These are phyloP conservation scores for Mucuna pruriens DNA, from an alignment of 306 rosid species.

Conservation along the genomic window DNA sequence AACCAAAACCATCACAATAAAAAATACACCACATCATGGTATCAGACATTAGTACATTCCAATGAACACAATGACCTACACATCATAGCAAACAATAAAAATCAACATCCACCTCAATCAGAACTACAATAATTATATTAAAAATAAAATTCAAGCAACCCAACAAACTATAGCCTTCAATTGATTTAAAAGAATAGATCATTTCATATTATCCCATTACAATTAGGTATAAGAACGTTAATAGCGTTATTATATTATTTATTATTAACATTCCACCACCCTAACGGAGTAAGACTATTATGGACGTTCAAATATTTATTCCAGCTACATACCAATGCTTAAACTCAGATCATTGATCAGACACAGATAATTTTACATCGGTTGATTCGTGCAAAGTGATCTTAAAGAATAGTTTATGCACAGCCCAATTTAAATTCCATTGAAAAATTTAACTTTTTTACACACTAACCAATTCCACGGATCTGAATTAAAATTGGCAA, in stretches of 20 bases:
- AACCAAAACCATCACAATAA: not conserved
- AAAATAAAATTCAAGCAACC: not conserved
- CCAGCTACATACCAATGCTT: too few species aligned
- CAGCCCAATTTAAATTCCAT: not conserved
- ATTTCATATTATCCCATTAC: not conserved
- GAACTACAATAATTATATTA: not conserved
- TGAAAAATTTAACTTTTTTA: not conserved
- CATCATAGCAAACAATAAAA: not conserved
- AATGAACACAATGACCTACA: not conserved
- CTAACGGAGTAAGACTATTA: too few species aligned
- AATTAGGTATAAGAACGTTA: not conserved
- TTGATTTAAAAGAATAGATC: not conserved
- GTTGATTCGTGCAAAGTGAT: too few species aligned
- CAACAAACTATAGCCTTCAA: not conserved
- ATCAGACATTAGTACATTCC: not conserved
- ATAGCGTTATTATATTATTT: not conserved
- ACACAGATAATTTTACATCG: too few species aligned
- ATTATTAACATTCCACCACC: not conserved
- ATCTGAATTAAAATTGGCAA: slow-evolving; percentile 36
- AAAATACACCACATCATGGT: not conserved
- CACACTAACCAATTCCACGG: slow-evolving; percentile 12
- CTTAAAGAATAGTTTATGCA: too few species aligned
- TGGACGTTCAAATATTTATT: too few species aligned
- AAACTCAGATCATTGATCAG: too few species aligned
- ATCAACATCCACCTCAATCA: slow-evolving; percentile 20